phyloP scores from a whole-genome alignment of 768 basidiomycete species.

The Mycena crocata region DNA sequence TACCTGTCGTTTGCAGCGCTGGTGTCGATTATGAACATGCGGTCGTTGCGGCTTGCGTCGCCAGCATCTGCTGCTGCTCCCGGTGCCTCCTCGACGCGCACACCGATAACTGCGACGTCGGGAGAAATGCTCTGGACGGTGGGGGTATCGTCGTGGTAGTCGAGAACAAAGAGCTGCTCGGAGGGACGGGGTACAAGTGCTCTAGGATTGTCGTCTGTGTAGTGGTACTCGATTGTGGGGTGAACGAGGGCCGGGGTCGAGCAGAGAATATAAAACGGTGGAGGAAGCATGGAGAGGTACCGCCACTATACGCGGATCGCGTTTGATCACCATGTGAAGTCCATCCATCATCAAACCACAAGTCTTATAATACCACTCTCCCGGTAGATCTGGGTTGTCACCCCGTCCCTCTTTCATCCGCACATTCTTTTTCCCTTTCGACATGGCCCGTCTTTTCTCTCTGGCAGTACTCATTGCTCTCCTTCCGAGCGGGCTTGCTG shows the following conservation, averaged over 20 bases:
- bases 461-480: constrained; percentile 47
- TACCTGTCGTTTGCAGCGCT: constrained; percentile 65
- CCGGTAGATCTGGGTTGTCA: constrained; percentile 31
- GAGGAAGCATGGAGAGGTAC: constrained; percentile 32
- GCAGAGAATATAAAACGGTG: constrained; percentile 78
- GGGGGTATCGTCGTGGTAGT: constrained; percentile 68
- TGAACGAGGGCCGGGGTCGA: constrained; percentile 71
- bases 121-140: constrained; percentile 64
- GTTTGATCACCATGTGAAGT: no score
- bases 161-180: constrained; percentile 81
- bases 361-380: constrained; percentile 5
- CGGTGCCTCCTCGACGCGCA: constrained; percentile 80
- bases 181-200: constrained; percentile 69
- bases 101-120: constrained; percentile 60
- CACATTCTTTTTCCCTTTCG: constrained; percentile 32
- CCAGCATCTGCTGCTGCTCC: constrained; percentile 63
- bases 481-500: constrained; percentile 55
- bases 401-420: constrained; percentile 36
- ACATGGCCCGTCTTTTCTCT: constrained; percentile 56
- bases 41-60: constrained; percentile 61
- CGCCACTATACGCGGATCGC: neutral
- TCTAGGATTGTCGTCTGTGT: constrained; percentile 81
- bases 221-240: constrained; percentile 84
- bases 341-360: no score
- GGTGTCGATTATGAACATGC: constrained; percentile 84